These are phyloP conservation scores for Xylaria acuta DNA, from an alignment of 495 filamentous ascomycete genomes.

Conservation along the genomic window DNA sequence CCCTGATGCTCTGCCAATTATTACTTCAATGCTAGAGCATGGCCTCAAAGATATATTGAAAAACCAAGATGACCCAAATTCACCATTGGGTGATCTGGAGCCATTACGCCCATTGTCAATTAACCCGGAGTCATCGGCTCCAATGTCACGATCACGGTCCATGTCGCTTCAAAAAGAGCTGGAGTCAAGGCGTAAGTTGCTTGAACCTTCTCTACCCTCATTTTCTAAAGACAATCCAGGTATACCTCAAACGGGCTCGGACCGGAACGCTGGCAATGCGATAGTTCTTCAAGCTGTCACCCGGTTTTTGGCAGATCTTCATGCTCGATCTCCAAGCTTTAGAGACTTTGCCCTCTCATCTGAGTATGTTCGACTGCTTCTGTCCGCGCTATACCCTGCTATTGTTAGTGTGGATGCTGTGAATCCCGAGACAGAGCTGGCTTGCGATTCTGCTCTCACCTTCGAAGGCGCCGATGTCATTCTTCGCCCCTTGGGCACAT, in stretches of 20 bases:
- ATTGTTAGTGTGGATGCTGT: slow-evolving; percentile 84
- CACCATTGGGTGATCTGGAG: slow-evolving; percentile 46
- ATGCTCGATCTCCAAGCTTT: slow-evolving; percentile 73
- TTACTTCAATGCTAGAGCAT: slow-evolving; percentile 86
- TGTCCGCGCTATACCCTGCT: slow-evolving; percentile 81
- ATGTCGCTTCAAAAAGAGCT: slow-evolving; percentile 57
- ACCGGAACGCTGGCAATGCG: slow-evolving; percentile 57
- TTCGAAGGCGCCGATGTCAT: slow-evolving; percentile 88
- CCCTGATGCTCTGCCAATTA: slow-evolving; percentile 79
- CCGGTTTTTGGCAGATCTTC: slow-evolving; percentile 79
- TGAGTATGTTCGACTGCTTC: slow-evolving; percentile 77
- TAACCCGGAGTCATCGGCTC: slow-evolving; percentile 33
- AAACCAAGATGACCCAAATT: slow-evolving; percentile 64
- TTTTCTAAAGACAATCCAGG: slow-evolving; percentile 5
- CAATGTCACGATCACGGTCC: slow-evolving; percentile 53
- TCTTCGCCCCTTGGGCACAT: slow-evolving; percentile 69
- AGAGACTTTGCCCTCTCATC: slow-evolving; percentile 79
- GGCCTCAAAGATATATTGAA: slow-evolving; percentile 73
- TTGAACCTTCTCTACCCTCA: background rate
- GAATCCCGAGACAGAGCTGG: slow-evolving; percentile 80
- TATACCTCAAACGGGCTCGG: slow-evolving; percentile 47
- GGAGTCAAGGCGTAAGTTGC: slow-evolving; percentile 55
- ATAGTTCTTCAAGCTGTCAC: slow-evolving; percentile 73
- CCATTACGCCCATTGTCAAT: slow-evolving; percentile 25
- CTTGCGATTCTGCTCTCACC: slow-evolving; percentile 75